These are phyloP conservation scores for Lepraria neglecta DNA, from an alignment of 495 filamentous ascomycete species.

Conservation along the genomic window DNA sequence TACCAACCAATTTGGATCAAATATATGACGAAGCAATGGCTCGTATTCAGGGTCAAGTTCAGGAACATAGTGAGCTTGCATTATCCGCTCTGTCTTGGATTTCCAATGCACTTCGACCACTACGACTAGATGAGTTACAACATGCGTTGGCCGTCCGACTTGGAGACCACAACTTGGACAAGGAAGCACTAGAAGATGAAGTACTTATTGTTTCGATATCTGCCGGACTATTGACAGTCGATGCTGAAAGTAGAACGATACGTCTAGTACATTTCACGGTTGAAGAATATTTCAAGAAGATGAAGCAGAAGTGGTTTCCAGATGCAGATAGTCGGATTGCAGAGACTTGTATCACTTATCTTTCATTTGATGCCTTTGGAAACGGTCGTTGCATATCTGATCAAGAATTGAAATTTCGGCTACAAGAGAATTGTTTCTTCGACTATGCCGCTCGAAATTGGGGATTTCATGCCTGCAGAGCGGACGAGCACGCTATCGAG, in stretches of 20 bases:
- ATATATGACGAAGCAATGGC: slow-evolving; percentile 38
- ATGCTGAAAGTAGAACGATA: slow-evolving; percentile 28
- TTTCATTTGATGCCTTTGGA: slow-evolving; percentile 26
- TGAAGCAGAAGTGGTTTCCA: slow-evolving; percentile 12
- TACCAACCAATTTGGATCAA: slow-evolving; percentile 30
- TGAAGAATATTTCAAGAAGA: slow-evolving; percentile 27
- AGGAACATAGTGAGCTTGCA: slow-evolving; percentile 32
- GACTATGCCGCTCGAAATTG: slow-evolving; percentile 41
- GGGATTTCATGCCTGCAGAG: slow-evolving; percentile 32
- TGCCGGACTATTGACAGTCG: slow-evolving; percentile 31
- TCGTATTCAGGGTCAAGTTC: slow-evolving; percentile 35
- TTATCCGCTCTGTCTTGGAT: slow-evolving; percentile 24
- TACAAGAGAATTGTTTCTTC: slow-evolving; percentile 33
- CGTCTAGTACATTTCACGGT: slow-evolving; percentile 32
- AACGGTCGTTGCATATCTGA: slow-evolving; percentile 22
- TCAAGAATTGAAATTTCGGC: slow-evolving; percentile 7
- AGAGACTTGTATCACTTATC: slow-evolving; percentile 24
- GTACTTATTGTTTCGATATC: slow-evolving; percentile 25
- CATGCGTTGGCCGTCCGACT: slow-evolving; percentile 22
- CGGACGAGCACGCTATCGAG: slow-evolving; percentile 1
- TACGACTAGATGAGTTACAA: slow-evolving; percentile 16
- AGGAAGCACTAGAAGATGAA: not conserved
- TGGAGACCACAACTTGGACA: slow-evolving; percentile 15
- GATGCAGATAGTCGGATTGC: slow-evolving; percentile 22
- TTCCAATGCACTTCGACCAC: slow-evolving; percentile 19